Evolutionary conservation across 306 rosid genomes (phyloP).

Genomic region (Mimosa bimucronata): DNA sequence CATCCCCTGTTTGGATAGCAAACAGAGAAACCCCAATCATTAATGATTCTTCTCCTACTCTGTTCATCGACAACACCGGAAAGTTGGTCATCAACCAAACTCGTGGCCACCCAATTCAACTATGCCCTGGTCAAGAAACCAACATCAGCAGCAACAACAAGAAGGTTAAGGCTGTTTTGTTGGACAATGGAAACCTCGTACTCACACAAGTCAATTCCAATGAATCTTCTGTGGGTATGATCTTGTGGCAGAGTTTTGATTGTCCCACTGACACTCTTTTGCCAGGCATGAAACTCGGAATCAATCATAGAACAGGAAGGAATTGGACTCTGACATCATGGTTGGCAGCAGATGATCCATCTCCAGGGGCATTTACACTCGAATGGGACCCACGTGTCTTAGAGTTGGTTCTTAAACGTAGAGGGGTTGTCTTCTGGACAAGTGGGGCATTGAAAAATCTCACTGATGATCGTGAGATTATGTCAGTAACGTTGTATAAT

Average conservation of each 20-base stretch:
- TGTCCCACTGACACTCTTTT: background rate
- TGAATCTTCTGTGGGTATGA: background rate
- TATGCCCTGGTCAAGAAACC: background rate
- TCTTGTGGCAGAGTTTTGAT: conserved; percentile 15
- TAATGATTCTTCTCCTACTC: background rate
- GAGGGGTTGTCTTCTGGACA: conserved; percentile 1
- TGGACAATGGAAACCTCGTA: background rate
- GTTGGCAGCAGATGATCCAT: background rate
- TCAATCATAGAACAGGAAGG: background rate
- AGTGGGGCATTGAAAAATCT: background rate
- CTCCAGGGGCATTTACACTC: conserved; percentile 3
- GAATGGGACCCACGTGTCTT: background rate
- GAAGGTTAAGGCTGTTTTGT: background rate
- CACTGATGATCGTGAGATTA: background rate
- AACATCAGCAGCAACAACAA: no score
- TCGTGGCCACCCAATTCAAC: background rate
- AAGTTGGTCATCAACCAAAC: background rate
- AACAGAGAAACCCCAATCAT: background rate
- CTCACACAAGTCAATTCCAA: background rate
- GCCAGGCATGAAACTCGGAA: background rate
- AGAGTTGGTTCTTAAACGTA: background rate
- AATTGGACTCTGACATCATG: conserved; percentile 5
- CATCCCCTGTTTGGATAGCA: background rate
- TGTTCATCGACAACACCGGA: background rate
- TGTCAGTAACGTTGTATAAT: no score